Evolutionary conservation across 225 moss, liverwort and hornwort species (phyloP).

Genomic region (Pseudisothecium myosuroides): DNA sequence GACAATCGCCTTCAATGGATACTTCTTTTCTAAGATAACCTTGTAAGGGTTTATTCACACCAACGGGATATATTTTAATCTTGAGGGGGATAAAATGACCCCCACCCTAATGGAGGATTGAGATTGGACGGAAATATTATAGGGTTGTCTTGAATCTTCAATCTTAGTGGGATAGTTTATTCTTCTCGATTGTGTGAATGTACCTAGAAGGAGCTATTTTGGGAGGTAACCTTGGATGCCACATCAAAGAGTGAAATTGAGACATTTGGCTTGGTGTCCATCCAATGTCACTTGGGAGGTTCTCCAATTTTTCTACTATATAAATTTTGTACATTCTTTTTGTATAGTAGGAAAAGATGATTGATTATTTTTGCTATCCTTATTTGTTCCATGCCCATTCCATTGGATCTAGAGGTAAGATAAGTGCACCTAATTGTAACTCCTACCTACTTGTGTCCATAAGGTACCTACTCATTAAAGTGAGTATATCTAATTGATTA

Average conservation of each 20-base stretch:
- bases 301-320: background rate
- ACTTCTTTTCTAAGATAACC: background rate
- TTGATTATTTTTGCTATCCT: background rate
- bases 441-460: background rate
- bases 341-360: background rate
- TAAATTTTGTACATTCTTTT: accelerated
- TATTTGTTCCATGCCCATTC: background rate
- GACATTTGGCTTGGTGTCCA: too few species aligned
- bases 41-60: background rate
- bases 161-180: background rate
- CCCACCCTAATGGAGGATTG: accelerated
- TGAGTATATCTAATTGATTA: background rate
- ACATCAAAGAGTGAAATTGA: too few species aligned
- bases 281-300: background rate
- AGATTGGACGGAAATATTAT: background rate
- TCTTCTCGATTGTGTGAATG: background rate
- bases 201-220: background rate
- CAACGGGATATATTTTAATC: background rate
- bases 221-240: too few species aligned
- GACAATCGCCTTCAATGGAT: background rate
- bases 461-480: background rate
- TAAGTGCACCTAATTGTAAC: background rate
- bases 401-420: background rate
- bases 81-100: background rate
- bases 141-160: accelerated